Percentiles rank a stretch among this genome's conserved stretches.
phyloP scores from a whole-genome alignment of 2,329 filamentous ascomycete species.

The Trichoderma harzianum region DNA sequence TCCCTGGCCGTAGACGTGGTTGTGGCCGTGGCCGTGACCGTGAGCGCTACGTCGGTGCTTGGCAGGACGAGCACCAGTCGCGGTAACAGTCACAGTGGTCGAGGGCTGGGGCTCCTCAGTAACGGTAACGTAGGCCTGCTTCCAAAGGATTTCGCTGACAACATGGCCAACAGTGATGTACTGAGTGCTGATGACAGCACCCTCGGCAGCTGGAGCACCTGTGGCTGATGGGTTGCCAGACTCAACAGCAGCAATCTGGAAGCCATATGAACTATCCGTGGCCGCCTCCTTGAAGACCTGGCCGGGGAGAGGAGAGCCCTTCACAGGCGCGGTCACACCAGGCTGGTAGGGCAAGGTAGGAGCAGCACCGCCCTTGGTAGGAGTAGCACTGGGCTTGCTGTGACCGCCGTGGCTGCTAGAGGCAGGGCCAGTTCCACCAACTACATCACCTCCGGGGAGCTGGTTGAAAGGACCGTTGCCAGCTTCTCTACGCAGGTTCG shows the following conservation, averaged over 20 bases:
- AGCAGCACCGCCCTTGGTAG: slow-evolving; percentile 27
- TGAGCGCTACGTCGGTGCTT: slow-evolving; percentile 36
- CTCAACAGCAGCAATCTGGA: slow-evolving; percentile 5
- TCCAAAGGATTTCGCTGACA: slow-evolving; percentile 56
- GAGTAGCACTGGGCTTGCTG: neutral
- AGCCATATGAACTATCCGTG: slow-evolving; percentile 11
- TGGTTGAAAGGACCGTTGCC: slow-evolving; percentile 50
- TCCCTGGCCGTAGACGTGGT: slow-evolving; percentile 38
- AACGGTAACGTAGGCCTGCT: slow-evolving; percentile 53
- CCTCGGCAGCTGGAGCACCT: slow-evolving; percentile 12
- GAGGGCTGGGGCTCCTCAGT: slow-evolving; percentile 42
- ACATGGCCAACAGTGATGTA: slow-evolving; percentile 48
- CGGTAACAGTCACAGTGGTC: slow-evolving; percentile 39
- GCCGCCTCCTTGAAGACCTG: slow-evolving; percentile 41
- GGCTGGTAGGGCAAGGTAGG: slow-evolving; percentile 38
- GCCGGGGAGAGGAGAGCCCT: slow-evolving; percentile 39
- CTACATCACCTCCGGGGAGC: slow-evolving; percentile 63
- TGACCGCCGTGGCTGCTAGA: slow-evolving; percentile 24
- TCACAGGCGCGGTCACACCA: slow-evolving; percentile 32
- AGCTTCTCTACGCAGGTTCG: slow-evolving; percentile 55
- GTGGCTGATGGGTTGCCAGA: slow-evolving; percentile 6
- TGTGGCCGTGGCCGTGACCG: slow-evolving; percentile 33
- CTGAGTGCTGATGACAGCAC: slow-evolving; percentile 46
- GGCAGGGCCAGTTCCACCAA: slow-evolving; percentile 31
- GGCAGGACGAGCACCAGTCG: slow-evolving; percentile 23